Percentiles rank a stretch among this genome's conserved stretches.
Evolutionary conservation across 768 basidiomycete genomes (phyloP).

Genomic region (Boletus rubescentipes): DNA sequence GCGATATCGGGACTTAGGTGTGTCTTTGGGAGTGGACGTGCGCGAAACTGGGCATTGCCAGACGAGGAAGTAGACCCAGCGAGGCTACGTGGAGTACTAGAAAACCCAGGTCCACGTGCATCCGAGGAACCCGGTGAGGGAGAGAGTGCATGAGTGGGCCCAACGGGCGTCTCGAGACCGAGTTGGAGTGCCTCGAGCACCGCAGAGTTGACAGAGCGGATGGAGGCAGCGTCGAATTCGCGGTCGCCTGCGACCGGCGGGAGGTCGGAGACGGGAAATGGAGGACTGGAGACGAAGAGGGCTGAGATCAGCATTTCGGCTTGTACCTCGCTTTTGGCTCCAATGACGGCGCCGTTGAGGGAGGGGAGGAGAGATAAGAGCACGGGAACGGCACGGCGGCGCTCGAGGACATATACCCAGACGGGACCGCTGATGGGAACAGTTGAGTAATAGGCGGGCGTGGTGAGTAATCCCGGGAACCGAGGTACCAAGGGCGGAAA

Average conservation of each 20-base stretch:
- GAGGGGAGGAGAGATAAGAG: slow-evolving; percentile 74
- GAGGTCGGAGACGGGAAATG: slow-evolving; percentile 68
- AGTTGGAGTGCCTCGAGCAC: slow-evolving; percentile 45
- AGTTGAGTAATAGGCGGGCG: not conserved
- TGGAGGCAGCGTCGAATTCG: slow-evolving; percentile 35
- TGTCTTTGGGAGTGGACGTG: slow-evolving; percentile 65
- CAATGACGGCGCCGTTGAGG: slow-evolving; percentile 59
- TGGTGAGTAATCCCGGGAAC: slow-evolving; percentile 8
- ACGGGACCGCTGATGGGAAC: slow-evolving; percentile 64
- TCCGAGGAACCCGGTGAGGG: slow-evolving; percentile 29
- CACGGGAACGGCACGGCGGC: slow-evolving; percentile 77
- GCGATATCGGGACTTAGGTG: slow-evolving; percentile 64
- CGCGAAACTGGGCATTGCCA: slow-evolving; percentile 58
- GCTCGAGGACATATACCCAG: slow-evolving; percentile 91
- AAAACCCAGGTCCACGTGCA: slow-evolving; percentile 20
- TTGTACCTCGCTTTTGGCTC: slow-evolving; percentile 60
- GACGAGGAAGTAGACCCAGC: slow-evolving; percentile 36
- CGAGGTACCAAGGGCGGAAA: slow-evolving; percentile 15
- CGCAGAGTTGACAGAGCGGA: slow-evolving; percentile 47
- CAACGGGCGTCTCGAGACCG: slow-evolving; percentile 42
- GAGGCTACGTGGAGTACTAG: slow-evolving; percentile 29
- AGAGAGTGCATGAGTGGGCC: slow-evolving; percentile 41
- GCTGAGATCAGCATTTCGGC: slow-evolving; percentile 79
- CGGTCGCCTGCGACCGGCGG: slow-evolving; percentile 42
- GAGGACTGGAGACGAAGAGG: slow-evolving; percentile 81